Base-by-base conservation (phyloP, 192 early-diverging fungal genomes). In the Coemansia sp. region DNA sequence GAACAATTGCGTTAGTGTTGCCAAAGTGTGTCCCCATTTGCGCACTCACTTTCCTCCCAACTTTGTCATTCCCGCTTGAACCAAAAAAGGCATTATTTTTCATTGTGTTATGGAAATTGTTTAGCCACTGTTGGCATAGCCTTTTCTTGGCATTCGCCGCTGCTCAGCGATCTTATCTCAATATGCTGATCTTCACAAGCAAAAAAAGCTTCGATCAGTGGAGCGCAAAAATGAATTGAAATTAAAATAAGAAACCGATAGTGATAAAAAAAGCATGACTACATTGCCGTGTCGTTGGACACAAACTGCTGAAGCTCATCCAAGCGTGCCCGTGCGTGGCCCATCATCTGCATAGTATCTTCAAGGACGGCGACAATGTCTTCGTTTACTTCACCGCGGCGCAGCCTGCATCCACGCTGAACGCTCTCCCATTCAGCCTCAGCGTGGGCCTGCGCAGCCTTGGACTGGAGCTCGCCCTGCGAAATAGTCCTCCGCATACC, bases 341-440 rank as follows among this genome's bases (percentile, higher is more conserved):
- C 37, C 48, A 70, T 68, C 71, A 74, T 77, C 63, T 77, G 75
- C 56, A 77, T 59, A 0, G 62, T 71, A 29, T 77, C 75, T 37
- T 82, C 80, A 3, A 82, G 61, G 23, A 69, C 64, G 7, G 68
- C 61, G 16, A 82, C 75, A 6, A 82, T 71, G 34, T 78, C 75
- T 37, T 82, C 71, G 40, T 66, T 70, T 15, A 82, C 71, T 59
- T 82, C 80, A 0, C 66, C 66, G 12, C 80, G 66, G 8, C 80
- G 80, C 71, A 71, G 25, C 25, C 75, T 64, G 26, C 75, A 77
- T 0, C 80, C 80, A 35, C 75, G 80, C 75, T 74, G 74, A 8
- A 82, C 80, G 56, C 74, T 82, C 45, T 82, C 75, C 71, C 71
- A 71, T 59, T 82, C 80, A 13, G 80, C 68, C 49, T 74, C 80